A percentile compares a stretch with the other conserved stretches of the same genome.
Conservation (phyloP, 805 yeast species). For the Candida loeiensis region DNA sequence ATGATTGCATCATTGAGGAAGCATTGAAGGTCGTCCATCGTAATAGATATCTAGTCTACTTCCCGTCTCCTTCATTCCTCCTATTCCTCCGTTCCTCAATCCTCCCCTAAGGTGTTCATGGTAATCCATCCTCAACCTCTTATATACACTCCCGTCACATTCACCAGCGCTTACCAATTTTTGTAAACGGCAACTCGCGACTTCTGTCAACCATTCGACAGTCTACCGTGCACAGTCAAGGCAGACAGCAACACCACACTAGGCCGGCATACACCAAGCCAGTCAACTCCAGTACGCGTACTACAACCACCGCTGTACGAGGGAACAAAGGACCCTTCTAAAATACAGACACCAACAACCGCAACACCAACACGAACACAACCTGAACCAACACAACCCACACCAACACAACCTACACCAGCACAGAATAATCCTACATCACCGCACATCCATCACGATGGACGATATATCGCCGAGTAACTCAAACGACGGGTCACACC, state of each 20-base stretch:
- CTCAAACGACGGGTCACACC: not conserved
- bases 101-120: not conserved
- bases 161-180: constrained; percentile 1
- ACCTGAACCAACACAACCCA: not conserved
- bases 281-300: no score
- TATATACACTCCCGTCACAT: not conserved
- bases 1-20: no score
- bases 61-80: not conserved
- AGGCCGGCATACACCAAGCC: no score
- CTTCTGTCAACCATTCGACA: no score
- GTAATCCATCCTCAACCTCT: not conserved
- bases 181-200: not conserved
- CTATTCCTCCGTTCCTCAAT: not conserved
- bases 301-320: no score
- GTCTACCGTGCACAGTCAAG: no score
- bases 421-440: not conserved
- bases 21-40: not conserved
- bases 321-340: no score
- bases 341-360: not conserved
- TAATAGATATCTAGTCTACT: not conserved
- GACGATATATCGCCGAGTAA: not conserved
- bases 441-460: not conserved
- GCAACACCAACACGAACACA: not conserved
- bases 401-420: not conserved
- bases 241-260: no score